These are phyloP conservation scores for Crepidotus variabilis DNA, from an alignment of 768 basidiomycete genomes.

Conservation along the genomic window DNA sequence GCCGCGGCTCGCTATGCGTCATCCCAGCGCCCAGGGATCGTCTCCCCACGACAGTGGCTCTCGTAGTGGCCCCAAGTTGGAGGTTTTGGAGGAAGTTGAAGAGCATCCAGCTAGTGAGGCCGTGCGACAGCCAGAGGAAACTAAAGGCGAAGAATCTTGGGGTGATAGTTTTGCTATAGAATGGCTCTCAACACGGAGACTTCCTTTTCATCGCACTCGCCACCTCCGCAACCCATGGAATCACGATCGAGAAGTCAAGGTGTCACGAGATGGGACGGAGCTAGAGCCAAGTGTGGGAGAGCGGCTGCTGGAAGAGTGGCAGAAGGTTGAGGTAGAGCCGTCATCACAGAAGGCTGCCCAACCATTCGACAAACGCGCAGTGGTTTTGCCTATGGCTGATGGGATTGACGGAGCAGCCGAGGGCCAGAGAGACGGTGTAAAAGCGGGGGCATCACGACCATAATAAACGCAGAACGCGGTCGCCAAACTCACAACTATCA, in stretches of 20 bases:
- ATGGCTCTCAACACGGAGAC: constrained; percentile 69
- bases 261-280: constrained; percentile 89
- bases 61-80: constrained; percentile 2
- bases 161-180: constrained; percentile 79
- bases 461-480: constrained; percentile 23
- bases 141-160: constrained; percentile 42
- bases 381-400: neutral
- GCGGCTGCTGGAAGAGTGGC: constrained; percentile 69
- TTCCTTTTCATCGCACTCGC: constrained; percentile 74
- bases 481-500: constrained; percentile 8
- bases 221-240: constrained; percentile 94
- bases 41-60: neutral
- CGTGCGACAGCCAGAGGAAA: constrained; percentile 15
- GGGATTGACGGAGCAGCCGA: constrained; percentile 1
- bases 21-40: constrained; percentile 2
- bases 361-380: constrained; percentile 4
- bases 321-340: constrained; percentile 22
- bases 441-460: constrained; percentile 19
- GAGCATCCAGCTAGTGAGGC: constrained; percentile 20
- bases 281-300: constrained; percentile 77
- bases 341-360: constrained; percentile 8
- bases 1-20: constrained; percentile 32
- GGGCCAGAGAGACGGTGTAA: constrained; percentile 1
- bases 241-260: constrained; percentile 74
- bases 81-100: constrained; percentile 12